Conservation (phyloP, 2,329 filamentous ascomycete species). For the Penicillium sp. region DNA sequence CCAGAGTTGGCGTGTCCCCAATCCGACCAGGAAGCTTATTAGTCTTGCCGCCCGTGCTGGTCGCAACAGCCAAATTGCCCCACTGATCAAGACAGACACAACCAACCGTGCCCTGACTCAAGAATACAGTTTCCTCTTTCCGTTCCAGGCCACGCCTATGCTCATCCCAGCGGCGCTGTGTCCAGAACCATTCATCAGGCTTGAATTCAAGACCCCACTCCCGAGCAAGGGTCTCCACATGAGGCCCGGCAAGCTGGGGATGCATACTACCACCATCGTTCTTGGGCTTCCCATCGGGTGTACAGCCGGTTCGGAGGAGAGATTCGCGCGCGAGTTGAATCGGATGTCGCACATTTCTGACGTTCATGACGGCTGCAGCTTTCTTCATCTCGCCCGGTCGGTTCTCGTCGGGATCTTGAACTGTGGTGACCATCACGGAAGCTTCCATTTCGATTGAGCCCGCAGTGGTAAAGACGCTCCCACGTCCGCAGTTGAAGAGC, state of each 20-base stretch:
- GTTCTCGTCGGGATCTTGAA: conserved; percentile 13
- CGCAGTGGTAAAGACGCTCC: conserved; percentile 81
- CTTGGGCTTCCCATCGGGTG: conserved; percentile 61
- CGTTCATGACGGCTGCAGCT: conserved; percentile 73
- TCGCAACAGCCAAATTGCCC: conserved; percentile 69
- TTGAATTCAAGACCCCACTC: conserved; percentile 67
- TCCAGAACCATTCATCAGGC: conserved; percentile 74
- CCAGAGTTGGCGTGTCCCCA: conserved; percentile 81
- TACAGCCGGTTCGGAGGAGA: conserved; percentile 53
- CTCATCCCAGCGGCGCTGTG: conserved; percentile 75
- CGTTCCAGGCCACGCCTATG: conserved; percentile 63
- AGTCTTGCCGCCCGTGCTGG: conserved; percentile 74
- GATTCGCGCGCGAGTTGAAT: conserved; percentile 72
- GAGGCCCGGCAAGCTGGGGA: conserved; percentile 66
- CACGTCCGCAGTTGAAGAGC: conserved; percentile 81
- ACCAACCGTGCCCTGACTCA: conserved; percentile 83
- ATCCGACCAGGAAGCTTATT: conserved; percentile 86
- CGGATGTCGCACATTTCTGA: conserved; percentile 76
- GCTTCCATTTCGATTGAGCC: conserved; percentile 86
- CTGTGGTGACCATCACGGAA: conserved; percentile 74
- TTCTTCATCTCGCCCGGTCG: conserved; percentile 63
- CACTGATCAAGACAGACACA: conserved; percentile 78
- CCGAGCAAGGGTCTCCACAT: conserved; percentile 68
- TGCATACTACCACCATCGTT: conserved; percentile 52
- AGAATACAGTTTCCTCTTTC: conserved; percentile 21